Conservation (phyloP, 805 yeast genomes). For the Myxozyma vanderwaltii region DNA sequence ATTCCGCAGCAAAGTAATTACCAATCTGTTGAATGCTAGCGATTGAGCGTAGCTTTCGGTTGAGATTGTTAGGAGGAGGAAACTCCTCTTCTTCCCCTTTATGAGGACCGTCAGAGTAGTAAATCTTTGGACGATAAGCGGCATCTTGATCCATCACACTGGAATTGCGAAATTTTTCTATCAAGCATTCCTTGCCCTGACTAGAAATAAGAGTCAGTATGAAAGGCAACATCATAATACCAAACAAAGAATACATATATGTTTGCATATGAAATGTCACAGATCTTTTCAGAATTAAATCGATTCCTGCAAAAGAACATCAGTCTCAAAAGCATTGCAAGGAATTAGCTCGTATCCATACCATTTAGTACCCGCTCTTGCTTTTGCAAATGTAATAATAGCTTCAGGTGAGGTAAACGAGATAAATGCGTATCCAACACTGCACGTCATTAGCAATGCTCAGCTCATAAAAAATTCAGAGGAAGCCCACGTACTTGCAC, state of each 20-base stretch:
- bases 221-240: background rate
- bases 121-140: slow-evolving; percentile 53
- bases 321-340: no score
- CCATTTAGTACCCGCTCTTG: slow-evolving; percentile 54
- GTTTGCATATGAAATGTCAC: slow-evolving; percentile 56
- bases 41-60: slow-evolving; percentile 42
- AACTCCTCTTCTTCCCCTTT: slow-evolving; percentile 50
- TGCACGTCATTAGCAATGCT: background rate
- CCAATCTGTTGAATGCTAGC: slow-evolving; percentile 43
- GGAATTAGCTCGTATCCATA: no score
- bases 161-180: slow-evolving; percentile 54
- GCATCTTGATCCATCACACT: slow-evolving; percentile 53
- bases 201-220: slow-evolving; percentile 23
- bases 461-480: background rate
- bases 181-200: slow-evolving; percentile 51
- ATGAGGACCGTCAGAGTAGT: slow-evolving; percentile 48
- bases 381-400: slow-evolving; percentile 50
- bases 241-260: slow-evolving; percentile 38
- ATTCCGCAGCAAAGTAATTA: background rate
- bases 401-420: slow-evolving; percentile 51
- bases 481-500: slow-evolving; percentile 47
- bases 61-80: slow-evolving; percentile 45
- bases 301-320: slow-evolving; percentile 39
- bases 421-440: slow-evolving; percentile 58
- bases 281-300: slow-evolving; percentile 53